phyloP scores from a whole-genome alignment of 257 asterid species.

The Solanum ossicruentum region DNA sequence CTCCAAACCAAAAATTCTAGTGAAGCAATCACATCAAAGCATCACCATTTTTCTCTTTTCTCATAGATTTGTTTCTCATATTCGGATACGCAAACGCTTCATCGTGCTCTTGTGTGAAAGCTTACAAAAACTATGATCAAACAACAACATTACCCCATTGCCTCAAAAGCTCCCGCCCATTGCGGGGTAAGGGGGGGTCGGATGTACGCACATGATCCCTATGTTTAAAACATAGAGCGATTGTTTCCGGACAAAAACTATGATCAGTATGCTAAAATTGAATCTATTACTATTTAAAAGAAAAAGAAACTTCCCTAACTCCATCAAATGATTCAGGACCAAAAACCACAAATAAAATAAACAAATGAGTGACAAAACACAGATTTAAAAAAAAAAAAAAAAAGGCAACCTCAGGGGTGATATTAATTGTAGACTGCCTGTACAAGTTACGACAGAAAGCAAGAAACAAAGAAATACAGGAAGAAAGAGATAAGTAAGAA shows the following conservation, averaged over 20 bases:
- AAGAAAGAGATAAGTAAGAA: background rate
- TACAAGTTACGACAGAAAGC: background rate
- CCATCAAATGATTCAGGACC: background rate
- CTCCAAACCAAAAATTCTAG: background rate
- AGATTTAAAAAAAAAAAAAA: background rate
- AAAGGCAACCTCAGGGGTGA: background rate
- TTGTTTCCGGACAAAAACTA: too few relatives aligned
- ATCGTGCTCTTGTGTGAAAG: background rate
- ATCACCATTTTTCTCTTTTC: background rate
- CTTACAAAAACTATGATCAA: too few relatives aligned
- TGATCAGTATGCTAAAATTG: background rate
- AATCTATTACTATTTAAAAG: background rate
- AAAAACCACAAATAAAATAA: background rate
- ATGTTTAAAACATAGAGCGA: too few relatives aligned
- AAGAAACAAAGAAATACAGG: background rate
- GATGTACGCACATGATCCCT: too few relatives aligned
- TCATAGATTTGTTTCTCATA: background rate
- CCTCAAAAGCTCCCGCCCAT: too few relatives aligned
- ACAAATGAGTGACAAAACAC: background rate
- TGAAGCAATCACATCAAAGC: background rate
- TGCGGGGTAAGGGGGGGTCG: too few relatives aligned
- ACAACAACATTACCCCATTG: too few relatives aligned
- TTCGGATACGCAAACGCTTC: background rate
- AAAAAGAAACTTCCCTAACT: background rate
- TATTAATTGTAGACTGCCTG: background rate